Base-by-base conservation (phyloP, 2,329 filamentous ascomycete genomes). In the Sporothrix pseudoabietina region DNA sequence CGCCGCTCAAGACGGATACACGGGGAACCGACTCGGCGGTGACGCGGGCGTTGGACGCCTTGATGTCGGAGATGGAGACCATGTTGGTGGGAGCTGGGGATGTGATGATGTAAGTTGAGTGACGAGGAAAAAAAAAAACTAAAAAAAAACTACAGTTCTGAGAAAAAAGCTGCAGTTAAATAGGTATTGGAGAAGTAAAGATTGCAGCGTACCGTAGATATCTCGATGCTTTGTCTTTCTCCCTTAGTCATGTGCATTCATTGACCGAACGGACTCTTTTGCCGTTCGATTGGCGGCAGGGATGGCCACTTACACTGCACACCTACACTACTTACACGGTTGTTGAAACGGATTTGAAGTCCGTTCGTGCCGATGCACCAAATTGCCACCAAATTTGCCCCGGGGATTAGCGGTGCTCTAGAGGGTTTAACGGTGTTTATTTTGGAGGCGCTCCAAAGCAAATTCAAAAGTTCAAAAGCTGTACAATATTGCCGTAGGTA, bases 21-120 rank as follows among this genome's bases (percentile, higher is more conserved):
- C 54, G 69, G 14, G 69, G 69, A 22, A 61, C 55, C 2, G 69
- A 44, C 14, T 71, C 69, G 32, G 7, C 8, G 16, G 69, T 61
- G 30, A 63, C 39, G 22, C 39, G 69, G 41, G 54, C 41, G 41
- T 71, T 71, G 55, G 69, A 71, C 57, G 69, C 69, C 69, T 71
- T 71, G 69, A 71, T 39, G 14, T 71, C 55, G 19, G 69, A 32
- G 44, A 71, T 52, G 35, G 69, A 61, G 30, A 71, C 69, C 69
- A 71, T 71, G 61, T 47, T 26, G 19, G 32, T 4, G 26, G 26
- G 54, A 32, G 14, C 14, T 14, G 19, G 4, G 10, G 59, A 3
- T 22, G 61, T 47, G 5, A 41, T 9, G n/a, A 30, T 44, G 61
- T 8, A 2, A 8, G 9, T 47, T 8, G 2, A 8, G 9, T 47